Conservation (phyloP, 352 stramenopile species). For the Phytophthora kernoviae region DNA sequence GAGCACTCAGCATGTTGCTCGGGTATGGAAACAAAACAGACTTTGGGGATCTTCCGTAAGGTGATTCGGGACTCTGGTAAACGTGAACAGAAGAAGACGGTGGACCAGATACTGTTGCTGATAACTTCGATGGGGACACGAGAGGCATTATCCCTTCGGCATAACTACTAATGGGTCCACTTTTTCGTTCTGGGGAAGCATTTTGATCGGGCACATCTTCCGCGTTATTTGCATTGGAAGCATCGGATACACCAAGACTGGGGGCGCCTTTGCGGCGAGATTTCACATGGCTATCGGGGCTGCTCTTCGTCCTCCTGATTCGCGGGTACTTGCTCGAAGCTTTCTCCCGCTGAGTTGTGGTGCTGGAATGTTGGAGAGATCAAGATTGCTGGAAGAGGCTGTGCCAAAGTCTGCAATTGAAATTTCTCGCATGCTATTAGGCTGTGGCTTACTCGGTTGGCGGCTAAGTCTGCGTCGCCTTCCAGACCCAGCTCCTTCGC, state of each 20-base stretch:
- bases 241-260: slow-evolving; percentile 10
- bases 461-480: slow-evolving; percentile 22
- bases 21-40: slow-evolving; percentile 32
- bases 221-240: not conserved
- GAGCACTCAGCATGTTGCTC: slow-evolving; percentile 21
- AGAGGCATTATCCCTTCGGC: slow-evolving; percentile 25
- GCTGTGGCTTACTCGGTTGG: slow-evolving; percentile 21
- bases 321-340: slow-evolving; percentile 34
- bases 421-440: slow-evolving; percentile 12
- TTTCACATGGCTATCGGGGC: slow-evolving; percentile 26
- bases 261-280: slow-evolving; percentile 22
- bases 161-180: not conserved
- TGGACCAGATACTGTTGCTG: slow-evolving; percentile 15
- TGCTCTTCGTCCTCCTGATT: slow-evolving; percentile 27
- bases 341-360: slow-evolving; percentile 46
- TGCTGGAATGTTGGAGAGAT: slow-evolving; percentile 19
- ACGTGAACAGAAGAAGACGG: slow-evolving; percentile 26
- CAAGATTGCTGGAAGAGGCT: slow-evolving; percentile 12
- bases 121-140: slow-evolving; percentile 22
- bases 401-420: slow-evolving; percentile 14
- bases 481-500: slow-evolving; percentile 11
- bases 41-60: slow-evolving; percentile 28
- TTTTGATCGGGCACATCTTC: slow-evolving; percentile 9
- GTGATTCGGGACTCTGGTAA: slow-evolving; percentile 18
- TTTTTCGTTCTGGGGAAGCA: not conserved